These are phyloP conservation scores for Trichocladium uniseriatum DNA, from an alignment of 495 filamentous ascomycete species.

Conservation along the genomic window DNA sequence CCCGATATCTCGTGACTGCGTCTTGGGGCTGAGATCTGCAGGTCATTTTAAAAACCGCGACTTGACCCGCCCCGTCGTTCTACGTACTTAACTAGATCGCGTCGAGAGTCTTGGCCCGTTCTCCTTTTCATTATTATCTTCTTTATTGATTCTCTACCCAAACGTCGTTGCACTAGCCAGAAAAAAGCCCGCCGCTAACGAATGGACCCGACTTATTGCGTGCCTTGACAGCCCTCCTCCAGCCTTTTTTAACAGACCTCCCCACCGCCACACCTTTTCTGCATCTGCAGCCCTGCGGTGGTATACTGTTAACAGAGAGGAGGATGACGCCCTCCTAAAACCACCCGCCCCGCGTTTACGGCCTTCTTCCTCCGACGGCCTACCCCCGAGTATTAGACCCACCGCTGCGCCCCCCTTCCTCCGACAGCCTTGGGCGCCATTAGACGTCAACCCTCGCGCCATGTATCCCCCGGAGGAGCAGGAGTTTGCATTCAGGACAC, in stretches of 20 bases:
- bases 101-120: background rate
- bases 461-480: constrained; percentile 22
- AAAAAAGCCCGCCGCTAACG: background rate
- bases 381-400: constrained; percentile 1
- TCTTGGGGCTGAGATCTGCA: constrained; percentile 13
- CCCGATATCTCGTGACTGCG: background rate
- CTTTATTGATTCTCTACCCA: background rate
- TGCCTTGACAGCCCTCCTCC: constrained; percentile 10
- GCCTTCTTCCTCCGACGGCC: background rate
- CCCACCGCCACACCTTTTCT: constrained; percentile 13
- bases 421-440: constrained; percentile 3
- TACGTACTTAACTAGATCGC: background rate
- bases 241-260: constrained; percentile 13
- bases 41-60: constrained; percentile 15
- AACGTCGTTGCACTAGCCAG: background rate
- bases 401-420: constrained; percentile 7
- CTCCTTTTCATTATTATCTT: background rate
- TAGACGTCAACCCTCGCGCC: constrained; percentile 10
- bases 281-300: constrained; percentile 9
- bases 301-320: constrained; percentile 4
- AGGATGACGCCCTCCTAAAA: constrained; percentile 11
- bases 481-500: constrained; percentile 21
- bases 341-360: constrained; percentile 5
- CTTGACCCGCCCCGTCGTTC: constrained; percentile 6
- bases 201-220: no score